Conservation (phyloP, 2,329 filamentous ascomycete species). For the Albophoma yamanashiensis region DNA sequence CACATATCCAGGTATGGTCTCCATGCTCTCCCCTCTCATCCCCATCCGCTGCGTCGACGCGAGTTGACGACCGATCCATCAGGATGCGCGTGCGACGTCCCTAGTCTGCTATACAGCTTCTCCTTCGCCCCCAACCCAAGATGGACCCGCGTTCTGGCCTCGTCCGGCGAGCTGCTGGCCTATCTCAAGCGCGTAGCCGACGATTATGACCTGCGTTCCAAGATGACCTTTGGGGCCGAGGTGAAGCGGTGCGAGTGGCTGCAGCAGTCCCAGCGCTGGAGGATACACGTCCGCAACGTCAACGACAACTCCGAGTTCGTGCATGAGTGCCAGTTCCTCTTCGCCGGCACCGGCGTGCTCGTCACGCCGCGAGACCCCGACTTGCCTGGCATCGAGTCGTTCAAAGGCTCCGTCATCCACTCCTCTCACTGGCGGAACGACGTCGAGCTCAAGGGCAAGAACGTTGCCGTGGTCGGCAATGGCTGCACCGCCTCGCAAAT, state of each 20-base stretch:
- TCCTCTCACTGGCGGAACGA: conserved; percentile 43
- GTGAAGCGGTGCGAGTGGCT: conserved; percentile 29
- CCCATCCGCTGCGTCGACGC: background rate
- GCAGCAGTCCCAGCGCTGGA: conserved; percentile 22
- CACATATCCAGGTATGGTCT: conserved; percentile 39
- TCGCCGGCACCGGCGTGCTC: conserved; percentile 22
- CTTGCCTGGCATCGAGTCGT: conserved; percentile 38
- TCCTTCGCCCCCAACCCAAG: conserved; percentile 49
- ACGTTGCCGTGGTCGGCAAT: conserved; percentile 42
- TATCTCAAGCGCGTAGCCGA: conserved; percentile 45
- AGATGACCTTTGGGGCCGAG: conserved; percentile 26
- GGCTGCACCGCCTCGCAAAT: conserved; percentile 46
- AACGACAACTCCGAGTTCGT: conserved; percentile 9
- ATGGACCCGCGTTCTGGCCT: conserved; percentile 48
- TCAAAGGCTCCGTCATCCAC: conserved; percentile 42
- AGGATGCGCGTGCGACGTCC: conserved; percentile 44
- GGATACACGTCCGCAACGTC: conserved; percentile 16
- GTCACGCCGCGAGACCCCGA: conserved; percentile 22
- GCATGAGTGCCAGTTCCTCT: conserved; percentile 31
- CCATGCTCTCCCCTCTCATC: background rate
- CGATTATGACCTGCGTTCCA: conserved; percentile 27
- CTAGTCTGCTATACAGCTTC: conserved; percentile 49
- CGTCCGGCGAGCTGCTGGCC: conserved; percentile 41
- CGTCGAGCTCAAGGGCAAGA: conserved; percentile 34
- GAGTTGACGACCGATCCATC: background rate